These are phyloP conservation scores for Arbutus unedo DNA, from an alignment of 148 eudicot species.

Conservation along the genomic window DNA sequence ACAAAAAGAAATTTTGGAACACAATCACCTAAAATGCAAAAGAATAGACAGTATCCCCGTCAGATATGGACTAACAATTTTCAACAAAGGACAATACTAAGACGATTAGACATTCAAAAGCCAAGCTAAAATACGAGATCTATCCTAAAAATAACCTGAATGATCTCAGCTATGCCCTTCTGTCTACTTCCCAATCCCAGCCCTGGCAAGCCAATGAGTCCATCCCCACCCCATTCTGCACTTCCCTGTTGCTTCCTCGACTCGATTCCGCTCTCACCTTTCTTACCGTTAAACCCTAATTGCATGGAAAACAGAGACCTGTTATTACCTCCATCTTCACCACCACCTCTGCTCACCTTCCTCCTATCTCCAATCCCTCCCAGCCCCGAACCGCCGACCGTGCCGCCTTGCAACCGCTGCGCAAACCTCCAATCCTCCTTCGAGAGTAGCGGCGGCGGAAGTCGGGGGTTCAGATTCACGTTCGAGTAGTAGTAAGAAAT, in stretches of 20 bases:
- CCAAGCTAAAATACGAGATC: too few relatives aligned
- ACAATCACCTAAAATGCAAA: too few relatives aligned
- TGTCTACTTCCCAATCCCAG: slow-evolving; percentile 65
- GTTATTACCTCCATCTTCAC: slow-evolving; percentile 11
- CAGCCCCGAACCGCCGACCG: slow-evolving; percentile 23
- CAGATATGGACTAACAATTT: too few relatives aligned
- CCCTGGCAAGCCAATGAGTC: slow-evolving; percentile 69
- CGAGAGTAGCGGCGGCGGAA: slow-evolving; percentile 56
- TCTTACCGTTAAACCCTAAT: slow-evolving; percentile 27
- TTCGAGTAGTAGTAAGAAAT: slow-evolving; percentile 51
- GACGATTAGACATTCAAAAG: too few relatives aligned
- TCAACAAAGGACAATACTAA: too few relatives aligned
- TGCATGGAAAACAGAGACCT: slow-evolving; percentile 30
- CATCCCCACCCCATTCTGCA: slow-evolving; percentile 65
- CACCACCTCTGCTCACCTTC: slow-evolving; percentile 27
- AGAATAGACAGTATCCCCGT: too few relatives aligned
- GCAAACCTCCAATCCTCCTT: slow-evolving; percentile 67
- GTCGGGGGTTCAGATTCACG: slow-evolving; percentile 58
- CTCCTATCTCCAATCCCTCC: slow-evolving; percentile 69
- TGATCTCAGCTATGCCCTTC: slow-evolving; percentile 69
- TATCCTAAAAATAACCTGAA: slow-evolving; percentile 49
- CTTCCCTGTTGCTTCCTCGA: slow-evolving; percentile 12
- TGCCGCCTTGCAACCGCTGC: slow-evolving; percentile 37
- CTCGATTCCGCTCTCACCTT: slow-evolving; percentile 30
- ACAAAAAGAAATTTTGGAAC: too few relatives aligned